Evolutionary conservation across 208 protist species (phyloP), one percentile per base, ranked within the genome.

Genomic region (Leishmania guyanensis): DNA sequence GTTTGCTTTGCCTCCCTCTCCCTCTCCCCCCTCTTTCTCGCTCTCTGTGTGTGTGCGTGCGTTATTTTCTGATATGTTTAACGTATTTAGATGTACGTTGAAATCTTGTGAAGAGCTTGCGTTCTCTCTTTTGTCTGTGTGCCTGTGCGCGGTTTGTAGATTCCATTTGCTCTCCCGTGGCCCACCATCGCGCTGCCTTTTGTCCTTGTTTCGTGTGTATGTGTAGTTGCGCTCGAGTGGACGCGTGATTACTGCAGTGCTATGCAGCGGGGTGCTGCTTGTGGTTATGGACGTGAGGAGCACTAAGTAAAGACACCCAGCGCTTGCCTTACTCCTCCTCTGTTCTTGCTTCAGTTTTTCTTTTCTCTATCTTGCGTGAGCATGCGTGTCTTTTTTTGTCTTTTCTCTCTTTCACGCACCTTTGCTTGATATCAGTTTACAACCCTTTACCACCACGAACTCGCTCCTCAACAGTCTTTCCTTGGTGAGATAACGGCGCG

Each of bases 401-500:
- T 65, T 69, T 48, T n/a, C 73, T 79, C 56, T 60, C 26, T 65
- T 58, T 66, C 36, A 22, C 36, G 10, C 65, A 22, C 58, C n/a
- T 4, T 33, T 64, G 58, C 6, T 22, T 29, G 0, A 0, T 9
- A 29, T 22, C 6, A 29, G 22, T 60, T 54, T 16, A 20, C 53
- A 39, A 4, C 0, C 6, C 53, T 64, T 64, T 17, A 8, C 26
- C 26, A 64, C n/a, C 8, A 12, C 58, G 20, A 64, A 22, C 0
- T 46, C 16, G 33, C 22, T 48, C 5, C 39, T 46, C 66, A 12
- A 29, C 39, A 4, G 17, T 71, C 39, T 48, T 48, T 5, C 36
- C 26, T n/a, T 10, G n/a, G n/a, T n/a, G n/a, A 3, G 10, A 39
- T 10, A 20, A 4, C n/a, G n/a, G 20, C n/a, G n/a, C n/a, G 60